Base-by-base conservation (phyloP, 306 rosid genomes). In the Amphicarpaea edgeworthii region DNA sequence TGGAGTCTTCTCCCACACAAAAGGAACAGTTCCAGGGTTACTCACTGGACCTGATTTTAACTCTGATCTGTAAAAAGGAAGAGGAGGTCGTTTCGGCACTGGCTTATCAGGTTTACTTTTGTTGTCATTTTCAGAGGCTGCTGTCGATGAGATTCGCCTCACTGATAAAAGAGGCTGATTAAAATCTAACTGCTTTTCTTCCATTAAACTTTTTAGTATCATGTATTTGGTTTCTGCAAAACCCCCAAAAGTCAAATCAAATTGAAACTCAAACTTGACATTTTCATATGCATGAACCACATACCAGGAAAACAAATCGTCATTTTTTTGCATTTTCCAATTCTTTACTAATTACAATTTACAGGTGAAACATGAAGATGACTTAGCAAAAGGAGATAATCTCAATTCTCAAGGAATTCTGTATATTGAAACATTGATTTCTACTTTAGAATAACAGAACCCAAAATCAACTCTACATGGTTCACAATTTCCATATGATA, bases 1-100 rank as follows among this genome's bases (percentile, higher is more conserved):
- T 3, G 97, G 98, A 64, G 78, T 77, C 68, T 72, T 78, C 85
- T 94, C 98, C 97, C 97, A 91, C 2, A 83, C 63, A 69, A 94
- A 94, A 78, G 98, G 98, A 82, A 94, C 96, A 20, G 86, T 85
- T 79, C 97, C 98, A 1, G 98, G 93, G 38, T 87, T 85, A 71
- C 82, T 86, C 70, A 94, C 68, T 12, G 98, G 97, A 86, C 97
- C 97, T 62, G 98, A 94, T 80, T 91, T 94, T 65, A 92, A 72
- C 54, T 94, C 97, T 62, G 98, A 87, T 77, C 86, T 91, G 77
- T 86, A 94, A 54, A 70, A 74, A 4, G 97, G 96, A 79, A 81
- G 87, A 66, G 86, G 88, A 83, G 94, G 90, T 65, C 68, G 60
- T 40, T 83, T 88, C 34, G 89, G 80, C 32, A 28, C 16, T 77